Conservation (phyloP, 768 basidiomycete genomes). For the Cubamyces sp. region DNA sequence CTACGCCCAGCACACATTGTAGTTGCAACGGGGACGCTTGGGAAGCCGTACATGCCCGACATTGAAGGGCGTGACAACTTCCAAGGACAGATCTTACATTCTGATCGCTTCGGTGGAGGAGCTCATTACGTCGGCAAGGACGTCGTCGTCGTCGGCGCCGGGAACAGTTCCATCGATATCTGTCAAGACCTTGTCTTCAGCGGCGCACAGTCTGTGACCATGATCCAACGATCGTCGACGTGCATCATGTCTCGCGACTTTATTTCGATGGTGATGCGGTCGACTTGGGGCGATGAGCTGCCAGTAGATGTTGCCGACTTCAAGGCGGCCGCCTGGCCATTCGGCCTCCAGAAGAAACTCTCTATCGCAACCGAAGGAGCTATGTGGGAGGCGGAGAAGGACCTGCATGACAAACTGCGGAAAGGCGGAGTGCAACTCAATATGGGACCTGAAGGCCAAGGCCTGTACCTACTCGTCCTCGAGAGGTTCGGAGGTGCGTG, state of each 20-base stretch:
- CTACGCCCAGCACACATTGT: conserved; percentile 46
- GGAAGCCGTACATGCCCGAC: conserved; percentile 39
- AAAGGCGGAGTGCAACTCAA: conserved; percentile 44
- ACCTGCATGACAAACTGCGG: conserved; percentile 39
- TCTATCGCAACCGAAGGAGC: conserved; percentile 25
- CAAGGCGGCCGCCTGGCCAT: conserved; percentile 29
- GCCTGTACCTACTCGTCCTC: conserved; percentile 34
- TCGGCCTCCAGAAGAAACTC: conserved; percentile 31
- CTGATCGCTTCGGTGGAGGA: conserved; percentile 38
- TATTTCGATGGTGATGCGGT: not conserved
- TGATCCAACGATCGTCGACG: conserved; percentile 48
- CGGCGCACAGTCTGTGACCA: conserved; percentile 42
- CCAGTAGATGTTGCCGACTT: conserved; percentile 34
- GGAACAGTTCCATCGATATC: conserved; percentile 46
- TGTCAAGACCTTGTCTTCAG: conserved; percentile 41
- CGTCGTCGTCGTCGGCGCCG: conserved; percentile 47
- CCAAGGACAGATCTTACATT: conserved; percentile 39
- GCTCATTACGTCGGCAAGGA: conserved; percentile 37
- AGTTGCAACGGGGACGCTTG: conserved; percentile 43
- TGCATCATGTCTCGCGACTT: conserved; percentile 34
- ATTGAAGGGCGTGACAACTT: conserved; percentile 35
- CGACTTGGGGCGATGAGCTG: conserved; percentile 26
- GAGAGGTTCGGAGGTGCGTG: conserved; percentile 40
- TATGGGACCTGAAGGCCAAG: conserved; percentile 40
- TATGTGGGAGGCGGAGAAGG: conserved; percentile 36